Evolutionary conservation across 2,329 filamentous ascomycete species (phyloP), one percentile per base, ranked within the genome.

Genomic region (Alternaria tenuissima): DNA sequence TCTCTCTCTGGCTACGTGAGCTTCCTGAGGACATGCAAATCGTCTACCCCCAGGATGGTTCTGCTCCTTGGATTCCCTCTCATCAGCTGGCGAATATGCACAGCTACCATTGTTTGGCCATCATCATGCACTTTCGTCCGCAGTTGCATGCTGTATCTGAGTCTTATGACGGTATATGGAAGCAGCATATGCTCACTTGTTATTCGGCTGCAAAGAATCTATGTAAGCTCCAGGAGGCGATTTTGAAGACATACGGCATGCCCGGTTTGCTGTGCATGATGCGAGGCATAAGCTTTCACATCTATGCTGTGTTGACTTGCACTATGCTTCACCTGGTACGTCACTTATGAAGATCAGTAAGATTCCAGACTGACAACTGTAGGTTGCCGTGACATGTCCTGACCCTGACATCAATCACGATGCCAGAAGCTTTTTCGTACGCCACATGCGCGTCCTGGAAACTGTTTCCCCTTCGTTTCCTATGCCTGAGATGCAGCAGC

Each of bases 391-490:
- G 62, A 96, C 94, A 14, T 97, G 93, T 18, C 94, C 95, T 18
- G 94, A 98, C 76, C 91, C 93, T 1, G 91, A 95, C 39, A 86
- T 97, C 58, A 94, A 95, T 74, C 83, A 85, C 0, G 93, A 97
- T 76, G 92, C 94, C 6, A 87, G 92, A 32, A 91, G 94, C 63
- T 98, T 91, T 76, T 98, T 98, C 73, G 91, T 92, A 2, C 87
- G 94, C 48, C 94, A 97, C 71, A 97, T 98, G 94, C 89, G 94
- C 56, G 90, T 98, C 38, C 83, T 98, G 59, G 94, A 98, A 77
- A 89, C 88, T 66, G 95, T 93, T 69, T 91, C 92, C 74, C 85
- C 86, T 8, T 88, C 89, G 5, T 96, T 92, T 91, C 91, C 92
- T 2, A 93, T 96, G 86, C 90, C 91, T 3, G 94, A 97, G 70